Evolutionary conservation across 768 basidiomycete genomes (phyloP), one percentile per base, ranked within the genome.

Genomic region (Pleurotus sapidus): DNA sequence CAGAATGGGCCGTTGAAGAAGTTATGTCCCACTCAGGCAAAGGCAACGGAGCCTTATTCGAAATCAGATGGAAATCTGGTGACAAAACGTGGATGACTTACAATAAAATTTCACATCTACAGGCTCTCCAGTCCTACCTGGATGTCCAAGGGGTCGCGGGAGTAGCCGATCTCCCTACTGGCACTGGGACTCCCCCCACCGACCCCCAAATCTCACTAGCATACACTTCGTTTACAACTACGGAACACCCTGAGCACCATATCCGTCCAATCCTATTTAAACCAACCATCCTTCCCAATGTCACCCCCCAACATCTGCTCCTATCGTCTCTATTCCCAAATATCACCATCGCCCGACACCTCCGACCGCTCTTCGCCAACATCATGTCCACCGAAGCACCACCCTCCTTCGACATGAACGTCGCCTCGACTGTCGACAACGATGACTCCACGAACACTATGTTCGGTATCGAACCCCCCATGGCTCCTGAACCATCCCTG

Each of bases 31-130:
- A 74, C 59, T 27, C 57, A 7, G 70, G 74, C 0, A 58, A 53
- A 3, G 65, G 67, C 5, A 49, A 37, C 14, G 11, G 59, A 3
- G 64, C 71, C 0, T 14, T 68, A 1, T 74, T 76, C 57, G 60
- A 73, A 53, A 65, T 73, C 2, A 9, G 57, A 20, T 77, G 72
- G 69, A 72, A 67, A 42, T 61, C 68, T 1, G 73, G 74, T 0
- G 74, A 77, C 47, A 12, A 24, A 2, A 69, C 72, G 1, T 76
- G 74, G 75, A 40, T 72, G 15, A 67, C 68, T 1, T 69, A 68
- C 39, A 11, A 43, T 8, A 50, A 66, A 17, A 61, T 69, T 0
- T 42, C 46, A 42, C 39, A 61, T 25, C 39, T 58, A 11, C n/a
- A 24, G 23, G 47, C 56, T 20, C 20, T 57, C 17, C 25, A 18